phyloP scores from a whole-genome alignment of 306 rosid species.

The Quercus engelmannii region DNA sequence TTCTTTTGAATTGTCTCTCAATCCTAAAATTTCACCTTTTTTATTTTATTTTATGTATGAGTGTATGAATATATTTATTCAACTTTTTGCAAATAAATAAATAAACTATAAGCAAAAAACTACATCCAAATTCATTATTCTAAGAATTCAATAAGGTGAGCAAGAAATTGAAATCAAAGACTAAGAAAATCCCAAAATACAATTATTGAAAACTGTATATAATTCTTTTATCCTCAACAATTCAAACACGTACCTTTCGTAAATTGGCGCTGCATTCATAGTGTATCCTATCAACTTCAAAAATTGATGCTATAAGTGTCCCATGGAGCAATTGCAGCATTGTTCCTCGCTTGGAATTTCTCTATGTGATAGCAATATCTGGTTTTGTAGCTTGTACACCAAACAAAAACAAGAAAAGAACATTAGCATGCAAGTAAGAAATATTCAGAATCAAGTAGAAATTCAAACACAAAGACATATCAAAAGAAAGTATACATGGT shows the following conservation, averaged over 20 bases:
- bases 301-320: constrained; percentile 50
- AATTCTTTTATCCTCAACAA: not conserved
- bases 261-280: constrained; percentile 35
- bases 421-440: not conserved
- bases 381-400: not conserved
- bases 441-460: no score
- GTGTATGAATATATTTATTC: no score
- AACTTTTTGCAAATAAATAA: no score
- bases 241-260: constrained; percentile 34
- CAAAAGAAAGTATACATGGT: not conserved
- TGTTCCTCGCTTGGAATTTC: not conserved
- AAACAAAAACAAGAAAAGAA: not conserved
- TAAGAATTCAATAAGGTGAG: not conserved
- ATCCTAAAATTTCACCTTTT: no score
- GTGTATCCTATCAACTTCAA: constrained; percentile 42
- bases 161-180: not conserved
- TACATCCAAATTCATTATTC: no score
- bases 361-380: not conserved
- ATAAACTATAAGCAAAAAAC: no score
- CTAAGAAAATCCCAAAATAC: not conserved
- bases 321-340: constrained; percentile 70
- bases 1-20: no score
- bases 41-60: no score
- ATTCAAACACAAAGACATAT: not conserved
- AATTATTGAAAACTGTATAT: no score